Evolutionary conservation across 2,329 filamentous ascomycete genomes (phyloP).

Genomic region (Fusarium vanettenii): DNA sequence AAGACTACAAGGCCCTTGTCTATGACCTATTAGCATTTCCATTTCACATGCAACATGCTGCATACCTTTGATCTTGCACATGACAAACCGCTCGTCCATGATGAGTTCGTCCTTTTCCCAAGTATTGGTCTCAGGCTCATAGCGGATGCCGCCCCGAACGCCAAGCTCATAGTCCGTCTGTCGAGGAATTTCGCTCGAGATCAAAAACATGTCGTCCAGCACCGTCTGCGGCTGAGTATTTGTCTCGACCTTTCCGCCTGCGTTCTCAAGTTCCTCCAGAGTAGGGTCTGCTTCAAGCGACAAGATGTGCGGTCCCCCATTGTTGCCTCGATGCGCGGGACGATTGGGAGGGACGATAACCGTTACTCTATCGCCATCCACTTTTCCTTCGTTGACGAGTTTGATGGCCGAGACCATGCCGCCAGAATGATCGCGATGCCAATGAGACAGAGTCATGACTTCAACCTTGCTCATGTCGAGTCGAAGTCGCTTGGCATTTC

Average conservation of each 20-base stretch:
- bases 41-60: not conserved
- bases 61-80: slow-evolving; percentile 63
- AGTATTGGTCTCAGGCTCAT: slow-evolving; percentile 49
- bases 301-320: slow-evolving; percentile 51
- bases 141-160: slow-evolving; percentile 57
- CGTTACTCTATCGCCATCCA: slow-evolving; percentile 45
- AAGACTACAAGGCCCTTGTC: slow-evolving; percentile 61
- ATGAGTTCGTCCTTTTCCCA: slow-evolving; percentile 64
- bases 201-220: slow-evolving; percentile 61
- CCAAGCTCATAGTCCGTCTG: slow-evolving; percentile 61
- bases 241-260: slow-evolving; percentile 47
- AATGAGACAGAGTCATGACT: slow-evolving; percentile 61
- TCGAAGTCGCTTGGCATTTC: slow-evolving; percentile 55
- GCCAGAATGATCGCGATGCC: slow-evolving; percentile 67
- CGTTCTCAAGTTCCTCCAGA: slow-evolving; percentile 56
- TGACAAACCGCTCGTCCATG: slow-evolving; percentile 63
- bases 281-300: slow-evolving; percentile 65
- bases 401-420: slow-evolving; percentile 61
- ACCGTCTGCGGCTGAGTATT: slow-evolving; percentile 55
- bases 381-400: slow-evolving; percentile 56
- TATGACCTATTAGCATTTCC: not conserved
- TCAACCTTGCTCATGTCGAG: slow-evolving; percentile 49
- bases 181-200: slow-evolving; percentile 66
- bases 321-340: slow-evolving; percentile 44
- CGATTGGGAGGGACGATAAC: slow-evolving; percentile 65